phyloP scores from a whole-genome alignment of 495 filamentous ascomycete genomes.

The Penicillium longicatenatum region DNA sequence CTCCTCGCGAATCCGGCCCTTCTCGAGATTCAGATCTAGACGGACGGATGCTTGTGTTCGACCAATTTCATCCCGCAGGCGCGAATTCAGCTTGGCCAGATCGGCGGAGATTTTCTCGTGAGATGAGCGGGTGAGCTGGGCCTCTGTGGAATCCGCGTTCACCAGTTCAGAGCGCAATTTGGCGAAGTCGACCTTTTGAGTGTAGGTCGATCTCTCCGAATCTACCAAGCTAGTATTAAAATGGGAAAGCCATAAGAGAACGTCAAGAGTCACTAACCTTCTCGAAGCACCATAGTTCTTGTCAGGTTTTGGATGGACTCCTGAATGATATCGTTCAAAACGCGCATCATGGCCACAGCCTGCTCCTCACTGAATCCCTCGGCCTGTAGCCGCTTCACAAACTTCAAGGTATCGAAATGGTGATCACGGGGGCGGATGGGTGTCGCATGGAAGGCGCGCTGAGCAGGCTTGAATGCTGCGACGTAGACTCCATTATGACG shows the following conservation, averaged over 20 bases:
- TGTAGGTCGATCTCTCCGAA: constrained; percentile 76
- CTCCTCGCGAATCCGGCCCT: constrained; percentile 95
- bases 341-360: constrained; percentile 94
- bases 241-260: not conserved
- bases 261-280: constrained; percentile 52
- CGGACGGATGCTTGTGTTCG: constrained; percentile 90
- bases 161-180: constrained; percentile 95
- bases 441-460: constrained; percentile 69
- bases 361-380: constrained; percentile 98
- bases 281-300: constrained; percentile 96
- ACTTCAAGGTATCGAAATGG: constrained; percentile 98
- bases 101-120: constrained; percentile 95
- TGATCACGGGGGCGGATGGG: constrained; percentile 68
- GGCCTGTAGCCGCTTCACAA: constrained; percentile 83
- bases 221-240: constrained; percentile 33
- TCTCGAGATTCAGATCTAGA: constrained; percentile 93
- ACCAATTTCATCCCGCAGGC: constrained; percentile 89
- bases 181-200: constrained; percentile 99
- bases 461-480: constrained; percentile 43
- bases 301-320: constrained; percentile 98
- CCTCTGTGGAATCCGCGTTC: constrained; percentile 86
- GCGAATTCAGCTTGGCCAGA: constrained; percentile 84
- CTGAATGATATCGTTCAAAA: constrained; percentile 94
- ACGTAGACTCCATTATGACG: constrained; percentile 53
- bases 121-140: constrained; percentile 79